Percentiles rank a stretch among this genome's conserved stretches.
Evolutionary conservation across 2,329 filamentous ascomycete genomes (phyloP).

Genomic region (Chaetomiaceae sp.): DNA sequence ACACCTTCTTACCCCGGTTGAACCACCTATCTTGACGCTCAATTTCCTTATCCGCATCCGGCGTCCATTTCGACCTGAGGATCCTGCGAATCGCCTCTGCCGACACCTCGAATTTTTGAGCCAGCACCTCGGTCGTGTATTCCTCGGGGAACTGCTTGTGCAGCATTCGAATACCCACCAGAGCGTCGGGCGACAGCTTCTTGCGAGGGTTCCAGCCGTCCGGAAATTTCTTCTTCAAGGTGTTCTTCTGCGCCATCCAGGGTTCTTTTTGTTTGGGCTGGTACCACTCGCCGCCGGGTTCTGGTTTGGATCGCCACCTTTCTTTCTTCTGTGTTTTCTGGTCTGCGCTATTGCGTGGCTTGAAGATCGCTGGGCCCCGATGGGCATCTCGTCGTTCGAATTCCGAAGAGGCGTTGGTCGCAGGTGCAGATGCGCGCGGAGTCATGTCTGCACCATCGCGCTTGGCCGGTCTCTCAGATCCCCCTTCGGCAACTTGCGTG

Average conservation of each 20-base stretch:
- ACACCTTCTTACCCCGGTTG: constrained; percentile 55
- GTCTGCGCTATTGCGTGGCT: background rate
- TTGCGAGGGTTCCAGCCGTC: constrained; percentile 80
- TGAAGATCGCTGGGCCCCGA: too few species aligned
- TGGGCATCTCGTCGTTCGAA: too few species aligned
- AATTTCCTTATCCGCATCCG: constrained; percentile 52
- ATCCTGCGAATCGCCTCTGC: constrained; percentile 85
- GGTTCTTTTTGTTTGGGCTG: constrained; percentile 25
- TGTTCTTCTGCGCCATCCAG: constrained; percentile 76
- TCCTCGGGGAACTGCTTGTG: constrained; percentile 70
- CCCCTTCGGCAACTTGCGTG: background rate
- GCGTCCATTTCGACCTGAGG: constrained; percentile 71
- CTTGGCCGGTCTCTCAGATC: background rate
- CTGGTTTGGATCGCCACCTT: background rate
- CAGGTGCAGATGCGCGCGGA: background rate
- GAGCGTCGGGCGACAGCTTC: constrained; percentile 82
- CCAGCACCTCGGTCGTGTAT: constrained; percentile 70
- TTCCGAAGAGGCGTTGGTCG: background rate
- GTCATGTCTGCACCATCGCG: background rate
- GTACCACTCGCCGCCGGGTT: background rate
- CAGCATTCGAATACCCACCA: constrained; percentile 83
- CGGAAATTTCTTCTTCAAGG: constrained; percentile 72
- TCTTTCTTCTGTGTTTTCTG: background rate
- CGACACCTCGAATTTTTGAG: constrained; percentile 78
- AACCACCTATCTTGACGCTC: constrained; percentile 59